Conservation (phyloP, 2,329 filamentous ascomycete species). For the Talaromyces funiculosus region DNA sequence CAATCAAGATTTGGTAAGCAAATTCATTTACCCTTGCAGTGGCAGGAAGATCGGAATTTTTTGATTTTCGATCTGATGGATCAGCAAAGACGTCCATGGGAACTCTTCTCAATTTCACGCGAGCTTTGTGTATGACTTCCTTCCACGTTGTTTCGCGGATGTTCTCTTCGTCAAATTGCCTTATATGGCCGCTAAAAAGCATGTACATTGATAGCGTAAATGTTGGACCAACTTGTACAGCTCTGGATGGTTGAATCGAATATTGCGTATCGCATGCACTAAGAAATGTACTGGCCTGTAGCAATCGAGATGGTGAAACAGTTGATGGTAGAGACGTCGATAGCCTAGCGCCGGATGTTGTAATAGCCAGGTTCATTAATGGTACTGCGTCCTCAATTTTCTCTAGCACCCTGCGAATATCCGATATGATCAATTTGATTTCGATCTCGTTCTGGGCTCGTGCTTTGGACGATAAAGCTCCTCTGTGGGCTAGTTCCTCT, state of each 20-base stretch:
- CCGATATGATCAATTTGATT: slow-evolving; percentile 62
- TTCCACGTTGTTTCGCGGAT: slow-evolving; percentile 76
- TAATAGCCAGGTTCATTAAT: slow-evolving; percentile 86
- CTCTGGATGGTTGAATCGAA: slow-evolving; percentile 54
- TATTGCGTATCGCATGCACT: slow-evolving; percentile 84
- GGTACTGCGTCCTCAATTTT: slow-evolving; percentile 89
- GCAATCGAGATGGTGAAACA: slow-evolving; percentile 80
- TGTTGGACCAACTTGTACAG: slow-evolving; percentile 77
- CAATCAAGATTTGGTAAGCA: slow-evolving; percentile 71
- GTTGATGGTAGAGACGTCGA: slow-evolving; percentile 72
- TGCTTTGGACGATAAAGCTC: slow-evolving; percentile 35
- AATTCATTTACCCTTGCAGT: slow-evolving; percentile 57
- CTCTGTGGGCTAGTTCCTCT: slow-evolving; percentile 43
- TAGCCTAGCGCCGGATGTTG: slow-evolving; percentile 82
- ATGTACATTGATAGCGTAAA: slow-evolving; percentile 90
- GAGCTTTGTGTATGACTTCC: slow-evolving; percentile 90
- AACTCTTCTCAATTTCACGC: slow-evolving; percentile 70
- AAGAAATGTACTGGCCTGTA: slow-evolving; percentile 89
- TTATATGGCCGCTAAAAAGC: slow-evolving; percentile 77
- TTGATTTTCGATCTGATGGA: slow-evolving; percentile 14
- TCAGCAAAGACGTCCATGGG: slow-evolving; percentile 50
- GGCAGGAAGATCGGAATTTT: slow-evolving; percentile 25
- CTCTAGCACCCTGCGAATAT: slow-evolving; percentile 68
- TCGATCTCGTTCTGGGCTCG: slow-evolving; percentile 57
- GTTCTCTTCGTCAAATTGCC: slow-evolving; percentile 52